Base-by-base conservation (phyloP, 2,329 filamentous ascomycete species). In the Ophiostoma angusticollis region DNA sequence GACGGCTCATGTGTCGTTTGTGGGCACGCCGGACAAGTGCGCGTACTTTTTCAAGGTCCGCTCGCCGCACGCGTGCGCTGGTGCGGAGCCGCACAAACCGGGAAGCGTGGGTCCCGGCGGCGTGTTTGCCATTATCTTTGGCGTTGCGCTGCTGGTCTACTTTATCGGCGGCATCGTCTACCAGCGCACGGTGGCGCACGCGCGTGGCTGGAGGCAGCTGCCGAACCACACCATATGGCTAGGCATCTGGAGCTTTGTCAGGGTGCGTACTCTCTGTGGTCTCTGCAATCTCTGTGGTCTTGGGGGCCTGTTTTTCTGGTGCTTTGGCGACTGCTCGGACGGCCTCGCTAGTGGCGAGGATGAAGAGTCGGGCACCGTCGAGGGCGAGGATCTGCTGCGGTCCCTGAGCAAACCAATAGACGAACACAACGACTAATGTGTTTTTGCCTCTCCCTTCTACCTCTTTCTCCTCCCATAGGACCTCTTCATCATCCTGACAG, bases 221-320 rank as follows among this genome's bases (percentile, higher is more conserved):
- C 91, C 91, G 38, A 96, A 98, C 62, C 95, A 91, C 63, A 78
- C 74, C 50, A 72, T 95, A 50, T 98, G 91, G 91, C 78, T 84
- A 22, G 80, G 85, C 39, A 83, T 95, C 45, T 78, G 83, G 62
- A 77, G 72, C 50, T 93, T 94, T 57, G 62, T 94, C 52, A 80
- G 72, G 68, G 89, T 91, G 72, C 65, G 72, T 49, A 39, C 37
- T 27, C 37, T 45, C 35, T 40, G 37, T 29, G 31, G 37, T 23
- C 37, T 30, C 37, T 23, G 40, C 19, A 23, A 21, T 19, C 25
- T 28, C 11, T 23, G 35, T 12, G 11, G 37, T 16, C 18, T 36
- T 6, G 28, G 33, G n/a, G 6, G 25, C 6, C 23, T 24, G 23
- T 24, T 6, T 34, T n/a, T 19, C 31, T 23, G 29, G 28, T 21